Base-by-base conservation (phyloP, 1,139 yeast species). In the Pichia cactophila region DNA sequence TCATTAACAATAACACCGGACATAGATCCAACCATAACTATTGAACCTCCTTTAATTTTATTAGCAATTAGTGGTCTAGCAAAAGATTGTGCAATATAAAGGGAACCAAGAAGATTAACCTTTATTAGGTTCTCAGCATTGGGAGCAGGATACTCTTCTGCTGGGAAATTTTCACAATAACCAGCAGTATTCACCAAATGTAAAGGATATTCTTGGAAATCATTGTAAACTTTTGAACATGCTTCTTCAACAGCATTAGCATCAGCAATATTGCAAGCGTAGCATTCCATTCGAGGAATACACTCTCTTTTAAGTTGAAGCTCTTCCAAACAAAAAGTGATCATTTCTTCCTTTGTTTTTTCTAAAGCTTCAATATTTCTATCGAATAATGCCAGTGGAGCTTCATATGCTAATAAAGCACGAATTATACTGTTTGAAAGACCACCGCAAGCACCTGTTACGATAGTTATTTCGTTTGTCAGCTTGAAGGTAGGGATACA, bases 391-490 rank as follows among this genome's bases (percentile, higher is more conserved):
- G 94, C 94, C 43, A 86, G 70, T 17, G 83, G 83, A 5, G 88
- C 85, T 45, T 84, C 85, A 62, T 81, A 84, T 6, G 86, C 84
- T 33, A 82, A 64, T 46, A 83, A 68, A 9, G 86, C 86, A 59
- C 83, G 76, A 45, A 83, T 71, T 46, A 85, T 66, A 17, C 84
- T 80, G 33, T 81, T 69, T 3, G 89, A 83, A 58, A 86, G 71
- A 23, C 94, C 94, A 47, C 94, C 94, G 33, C 89, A 82, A 17
- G 94, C 95, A 47, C 95, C 95, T 35, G 94, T 86, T 57, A 86
- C 69, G 48, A 86, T 74, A 42, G 87, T 88, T 51, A 84, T 71
- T 65, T 82, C 80, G 49, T 86, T 86, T 58, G 83, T 89, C 56
- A 85, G 74, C 69, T 80, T 67, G 61, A 72, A 73, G 3, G 64